phyloP scores from a whole-genome alignment of 257 asterid species.

The Ilex asprella region DNA sequence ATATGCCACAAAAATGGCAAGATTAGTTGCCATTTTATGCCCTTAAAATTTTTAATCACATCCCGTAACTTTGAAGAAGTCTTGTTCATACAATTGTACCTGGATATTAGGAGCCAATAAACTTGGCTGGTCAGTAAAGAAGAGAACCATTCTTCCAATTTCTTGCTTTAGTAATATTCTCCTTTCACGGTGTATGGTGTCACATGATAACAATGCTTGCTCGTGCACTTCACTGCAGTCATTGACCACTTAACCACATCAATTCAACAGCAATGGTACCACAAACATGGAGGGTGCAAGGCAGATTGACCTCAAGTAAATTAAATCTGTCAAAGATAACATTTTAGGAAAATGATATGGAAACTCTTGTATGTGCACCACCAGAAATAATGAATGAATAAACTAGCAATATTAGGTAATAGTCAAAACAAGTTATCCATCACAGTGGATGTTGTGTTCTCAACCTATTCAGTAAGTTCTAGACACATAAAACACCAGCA shows the following conservation, averaged over 20 bases:
- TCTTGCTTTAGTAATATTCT: constrained; percentile 92
- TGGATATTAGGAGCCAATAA: constrained; percentile 97
- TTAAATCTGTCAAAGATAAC: too few relatives aligned
- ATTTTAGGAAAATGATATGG: too few relatives aligned
- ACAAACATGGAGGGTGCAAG: constrained; percentile 9
- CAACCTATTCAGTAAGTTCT: too few relatives aligned
- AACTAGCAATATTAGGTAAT: too few relatives aligned
- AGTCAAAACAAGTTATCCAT: too few relatives aligned
- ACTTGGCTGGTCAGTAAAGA: constrained; percentile 98
- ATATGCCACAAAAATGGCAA: too few relatives aligned
- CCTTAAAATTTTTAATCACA: background rate
- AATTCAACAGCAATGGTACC: constrained; percentile 14
- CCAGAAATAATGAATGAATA: too few relatives aligned
- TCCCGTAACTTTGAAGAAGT: background rate
- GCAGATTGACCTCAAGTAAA: background rate
- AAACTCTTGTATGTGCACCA: too few relatives aligned
- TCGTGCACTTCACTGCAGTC: constrained; percentile 89
- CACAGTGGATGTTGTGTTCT: too few relatives aligned
- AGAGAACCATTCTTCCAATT: constrained; percentile 96
- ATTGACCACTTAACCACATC: constrained; percentile 19
- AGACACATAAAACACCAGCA: too few relatives aligned
- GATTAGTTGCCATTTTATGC: too few relatives aligned
- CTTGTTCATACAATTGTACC: constrained; percentile 31
- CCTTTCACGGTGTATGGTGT: constrained; percentile 85
- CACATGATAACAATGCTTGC: constrained; percentile 79